Base-by-base conservation (phyloP, 345 rosid species). In the Eucalyptus regnans region DNA sequence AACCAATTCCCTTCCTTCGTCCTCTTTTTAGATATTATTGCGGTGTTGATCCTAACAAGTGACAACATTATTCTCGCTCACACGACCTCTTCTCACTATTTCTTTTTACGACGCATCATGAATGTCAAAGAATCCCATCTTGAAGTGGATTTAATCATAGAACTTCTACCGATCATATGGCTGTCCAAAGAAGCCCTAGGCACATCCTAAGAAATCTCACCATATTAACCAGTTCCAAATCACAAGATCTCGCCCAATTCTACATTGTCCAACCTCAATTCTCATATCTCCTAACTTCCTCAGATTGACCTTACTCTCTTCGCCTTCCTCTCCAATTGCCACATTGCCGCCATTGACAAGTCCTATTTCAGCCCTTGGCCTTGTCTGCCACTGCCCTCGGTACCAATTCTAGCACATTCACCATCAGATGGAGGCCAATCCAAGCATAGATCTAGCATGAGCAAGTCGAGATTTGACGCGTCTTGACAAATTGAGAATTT, bases 131-230 rank as follows among this genome's bases (percentile, higher is more conserved):
- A 29, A 62, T 12, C 31, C 4, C 31, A 62, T 62, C 68, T 29
- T 62, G 16, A 27, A 27, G 33, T 27, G 8, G 92, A 29, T 91
- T 84, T n/a, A 91, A 91, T 91, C 11, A 92, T 88, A 56, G 50
- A 89, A 23, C 84, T 86, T 88, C 93, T 95, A 2, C 95, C 97
- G 23, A 93, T 92, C 92, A 95, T 91, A 51, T 91, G 92, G 14
- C 99, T 97, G 54, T 97, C 98, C 95, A 97, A 94, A 25, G 97
- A 97, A 89, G 96, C 95, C 90, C 97, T 93, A 51, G 98, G 99
- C 87, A 94, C 91, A 89, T 94, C 96, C 25, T 89, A 86, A 71
- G 94, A 92, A 46, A 88, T 51, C 80, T 91, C 51, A 50, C 87
- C 87, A 86, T 86, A 48, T 92, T 86, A 29, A 93, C 92, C 37